Percentiles rank a stretch among this genome's conserved stretches.
Evolutionary conservation across 345 rosid genomes (phyloP).

Genomic region (Capsella bursapastoris): DNA sequence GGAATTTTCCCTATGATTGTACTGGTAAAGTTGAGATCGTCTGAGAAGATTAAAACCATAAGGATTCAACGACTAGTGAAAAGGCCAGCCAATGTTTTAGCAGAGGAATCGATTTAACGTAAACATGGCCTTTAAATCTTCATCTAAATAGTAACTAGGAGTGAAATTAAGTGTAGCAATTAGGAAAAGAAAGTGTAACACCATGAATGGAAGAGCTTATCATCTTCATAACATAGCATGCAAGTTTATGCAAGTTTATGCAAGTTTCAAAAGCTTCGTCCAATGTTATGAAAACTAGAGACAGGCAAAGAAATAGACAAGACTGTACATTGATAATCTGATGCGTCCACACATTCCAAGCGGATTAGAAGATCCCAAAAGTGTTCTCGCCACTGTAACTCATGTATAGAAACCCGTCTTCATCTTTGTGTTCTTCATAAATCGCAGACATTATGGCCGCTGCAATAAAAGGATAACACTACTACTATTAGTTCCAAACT

Average conservation of each 20-base stretch:
- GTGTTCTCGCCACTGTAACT: conserved; percentile 70
- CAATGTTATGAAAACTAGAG: conserved; percentile 12
- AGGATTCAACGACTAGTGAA: no score
- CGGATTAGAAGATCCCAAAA: conserved; percentile 47
- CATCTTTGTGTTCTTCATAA: conserved; percentile 51
- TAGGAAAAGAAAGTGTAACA: background rate
- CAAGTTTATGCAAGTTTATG: conserved; percentile 13
- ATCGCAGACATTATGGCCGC: conserved; percentile 64
- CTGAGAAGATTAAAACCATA: no score
- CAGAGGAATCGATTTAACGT: no score
- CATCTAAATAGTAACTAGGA: background rate
- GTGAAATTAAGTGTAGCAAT: background rate
- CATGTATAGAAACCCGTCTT: conserved; percentile 66
- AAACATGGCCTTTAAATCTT: no score
- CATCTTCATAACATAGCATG: conserved; percentile 12
- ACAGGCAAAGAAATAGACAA: conserved; percentile 9
- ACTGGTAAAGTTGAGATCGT: no score
- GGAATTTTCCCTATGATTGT: no score
- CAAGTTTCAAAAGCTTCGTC: conserved; percentile 23
- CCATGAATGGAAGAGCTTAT: conserved; percentile 8
- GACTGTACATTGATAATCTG: conserved; percentile 24
- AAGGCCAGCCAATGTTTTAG: no score
- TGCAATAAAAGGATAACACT: conserved; percentile 24
- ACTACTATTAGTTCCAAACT: conserved; percentile 13
- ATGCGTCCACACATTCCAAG: conserved; percentile 6